Evolutionary conservation across 2,329 filamentous ascomycete genomes (phyloP), one percentile per base, ranked within the genome.

Genomic region (Talaromyces funiculosus): DNA sequence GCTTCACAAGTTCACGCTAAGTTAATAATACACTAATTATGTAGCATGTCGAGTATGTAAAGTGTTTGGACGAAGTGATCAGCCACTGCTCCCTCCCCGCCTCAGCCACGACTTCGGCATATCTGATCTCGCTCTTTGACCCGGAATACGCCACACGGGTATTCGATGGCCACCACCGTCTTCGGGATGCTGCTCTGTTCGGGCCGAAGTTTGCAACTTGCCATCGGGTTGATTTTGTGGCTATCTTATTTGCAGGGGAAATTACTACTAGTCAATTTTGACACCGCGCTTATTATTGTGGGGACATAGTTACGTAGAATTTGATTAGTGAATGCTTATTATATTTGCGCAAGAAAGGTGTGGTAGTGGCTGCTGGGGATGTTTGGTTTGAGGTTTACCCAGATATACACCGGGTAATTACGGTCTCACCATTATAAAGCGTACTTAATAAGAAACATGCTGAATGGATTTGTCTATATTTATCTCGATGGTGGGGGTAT

Each of bases 31-130:
- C n/a, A n/a, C n/a, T n/a, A n/a, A n/a, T n/a, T n/a, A n/a, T n/a
- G n/a, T n/a, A n/a, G n/a, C n/a, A n/a, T n/a, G n/a, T n/a, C n/a
- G n/a, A n/a, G n/a, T n/a, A n/a, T n/a, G n/a, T n/a, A n/a, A n/a
- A n/a, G n/a, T n/a, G n/a, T n/a, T n/a, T n/a, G n/a, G n/a, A n/a
- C n/a, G n/a, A n/a, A n/a, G n/a, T n/a, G n/a, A 29, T 29, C 43
- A n/a, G 14, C 16, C 18, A 24, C 9, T 12, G 7, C 40, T 43
- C 18, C 18, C 42, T 26, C 43, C 43, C 24, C 43, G 43, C 69
- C 20, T 71, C 68, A 20, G 63, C 67, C 8, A 67, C 68, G 18
- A 71, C 68, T 3, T 64, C 75, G 51, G 72, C 72, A 71, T 72
- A 12, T 62, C 3, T 73, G 35, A 66, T 73, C 6, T 74, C 73